Conservation (phyloP, 2,329 filamentous ascomycete species). For the Zymoseptoria pseudotritici region DNA sequence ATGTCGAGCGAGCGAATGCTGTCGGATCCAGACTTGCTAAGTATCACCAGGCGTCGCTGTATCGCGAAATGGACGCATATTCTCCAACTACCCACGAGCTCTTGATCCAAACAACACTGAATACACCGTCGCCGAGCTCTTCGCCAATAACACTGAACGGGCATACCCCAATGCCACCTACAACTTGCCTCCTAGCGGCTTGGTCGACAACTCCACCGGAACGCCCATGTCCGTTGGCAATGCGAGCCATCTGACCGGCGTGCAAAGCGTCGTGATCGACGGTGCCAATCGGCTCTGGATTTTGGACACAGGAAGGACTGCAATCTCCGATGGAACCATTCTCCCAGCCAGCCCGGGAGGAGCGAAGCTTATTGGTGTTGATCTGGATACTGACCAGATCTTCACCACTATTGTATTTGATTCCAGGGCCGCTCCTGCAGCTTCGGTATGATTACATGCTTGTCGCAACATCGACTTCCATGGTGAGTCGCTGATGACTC, state of each 20-base stretch:
- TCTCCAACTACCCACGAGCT: slow-evolving; percentile 46
- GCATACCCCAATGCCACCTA: slow-evolving; percentile 34
- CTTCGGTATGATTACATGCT: slow-evolving; percentile 23
- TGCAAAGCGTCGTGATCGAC: slow-evolving; percentile 48
- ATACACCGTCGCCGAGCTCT: slow-evolving; percentile 45
- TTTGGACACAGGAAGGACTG: slow-evolving; percentile 45
- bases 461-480: background rate
- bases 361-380: slow-evolving; percentile 45
- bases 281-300: slow-evolving; percentile 46
- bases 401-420: slow-evolving; percentile 48
- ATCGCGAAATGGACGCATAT: slow-evolving; percentile 43
- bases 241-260: slow-evolving; percentile 42
- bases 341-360: slow-evolving; percentile 41
- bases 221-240: background rate
- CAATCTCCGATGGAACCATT: slow-evolving; percentile 38
- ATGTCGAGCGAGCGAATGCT: slow-evolving; percentile 2
- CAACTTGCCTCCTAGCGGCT: background rate
- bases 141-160: slow-evolving; percentile 35
- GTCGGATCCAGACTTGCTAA: background rate
- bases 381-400: slow-evolving; percentile 39
- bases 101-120: slow-evolving; percentile 44
- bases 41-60: slow-evolving; percentile 41
- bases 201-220: background rate
- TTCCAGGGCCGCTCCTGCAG: slow-evolving; percentile 38
- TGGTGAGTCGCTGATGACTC: background rate